Conservation (phyloP, 164 flowering plant species). For the Buxus sempervirens region DNA sequence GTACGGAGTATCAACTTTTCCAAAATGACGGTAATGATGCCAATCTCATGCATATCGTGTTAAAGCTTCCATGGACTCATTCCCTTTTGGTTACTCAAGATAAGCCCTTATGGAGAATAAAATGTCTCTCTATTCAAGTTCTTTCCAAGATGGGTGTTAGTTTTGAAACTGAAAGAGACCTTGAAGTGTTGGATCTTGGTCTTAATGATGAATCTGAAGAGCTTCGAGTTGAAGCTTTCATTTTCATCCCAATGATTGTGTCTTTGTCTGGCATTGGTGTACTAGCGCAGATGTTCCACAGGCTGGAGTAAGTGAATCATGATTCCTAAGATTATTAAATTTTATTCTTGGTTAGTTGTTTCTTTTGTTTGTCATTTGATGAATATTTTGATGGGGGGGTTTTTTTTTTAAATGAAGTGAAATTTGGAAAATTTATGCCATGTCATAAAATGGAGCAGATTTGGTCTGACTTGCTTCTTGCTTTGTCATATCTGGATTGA, state of each 20-base stretch:
- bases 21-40: slow-evolving; percentile 24
- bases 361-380: not conserved
- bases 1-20: slow-evolving; percentile 31
- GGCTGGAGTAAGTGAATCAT: slow-evolving; percentile 69
- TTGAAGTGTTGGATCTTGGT: slow-evolving; percentile 68
- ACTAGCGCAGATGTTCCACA: slow-evolving; percentile 37
- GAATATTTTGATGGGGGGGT: not conserved
- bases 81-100: slow-evolving; percentile 29
- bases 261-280: slow-evolving; percentile 53
- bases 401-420: not conserved
- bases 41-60: slow-evolving; percentile 32
- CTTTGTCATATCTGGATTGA: no score
- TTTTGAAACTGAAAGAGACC: slow-evolving; percentile 31
- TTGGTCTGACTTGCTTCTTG: no score
- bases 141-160: slow-evolving; percentile 44
- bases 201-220: slow-evolving; percentile 72
- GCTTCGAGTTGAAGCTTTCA: slow-evolving; percentile 74
- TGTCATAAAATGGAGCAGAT: no score
- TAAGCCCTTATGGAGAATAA: slow-evolving; percentile 48
- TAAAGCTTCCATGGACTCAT: slow-evolving; percentile 83
- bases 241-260: slow-evolving; percentile 67
- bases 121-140: slow-evolving; percentile 57
- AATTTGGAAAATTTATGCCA: no score
- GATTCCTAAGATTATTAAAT: slow-evolving; percentile 4
- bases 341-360: not conserved